Conservation (phyloP, 345 rosid genomes). For the Hypericum perforatum region DNA sequence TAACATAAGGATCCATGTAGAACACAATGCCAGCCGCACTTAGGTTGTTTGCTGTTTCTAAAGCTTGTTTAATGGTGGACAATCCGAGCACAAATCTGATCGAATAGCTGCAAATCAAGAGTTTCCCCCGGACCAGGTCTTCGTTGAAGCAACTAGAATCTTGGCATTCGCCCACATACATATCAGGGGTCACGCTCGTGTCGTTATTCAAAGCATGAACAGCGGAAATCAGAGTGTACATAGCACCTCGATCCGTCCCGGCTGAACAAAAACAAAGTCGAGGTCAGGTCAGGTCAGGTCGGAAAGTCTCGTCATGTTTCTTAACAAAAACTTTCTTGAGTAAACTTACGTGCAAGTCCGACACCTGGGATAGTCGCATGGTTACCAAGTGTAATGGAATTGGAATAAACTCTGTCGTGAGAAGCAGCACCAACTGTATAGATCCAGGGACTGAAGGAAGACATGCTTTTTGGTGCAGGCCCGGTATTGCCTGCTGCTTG, state of each 20-base stretch:
- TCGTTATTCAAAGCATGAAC: conserved; percentile 61
- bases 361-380: conserved; percentile 65
- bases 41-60: conserved; percentile 69
- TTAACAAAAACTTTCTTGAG: conserved; percentile 4
- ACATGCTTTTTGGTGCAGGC: conserved; percentile 88
- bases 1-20: conserved; percentile 84
- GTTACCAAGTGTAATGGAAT: conserved; percentile 72
- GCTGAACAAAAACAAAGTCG: conserved; percentile 34
- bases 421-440: conserved; percentile 89
- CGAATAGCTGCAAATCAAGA: conserved; percentile 88
- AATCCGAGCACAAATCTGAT: conserved; percentile 90
- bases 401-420: conserved; percentile 67
- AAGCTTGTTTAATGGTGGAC: conserved; percentile 72
- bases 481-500: conserved; percentile 99
- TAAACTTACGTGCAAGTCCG: conserved; percentile 84
- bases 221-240: conserved; percentile 61
- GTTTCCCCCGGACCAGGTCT: conserved; percentile 60
- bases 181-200: conserved; percentile 51
- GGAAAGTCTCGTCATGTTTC: too few relatives aligned
- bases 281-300: too few relatives aligned
- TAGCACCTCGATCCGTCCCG: conserved; percentile 40
- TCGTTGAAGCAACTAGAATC: conserved; percentile 45
- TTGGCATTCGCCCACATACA: conserved; percentile 92
- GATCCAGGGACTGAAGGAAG: conserved; percentile 99
- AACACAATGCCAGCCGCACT: conserved; percentile 86